Evolutionary conservation across 192 early-diverging fungal species (phyloP).

Genomic region (Piromyces sp.): DNA sequence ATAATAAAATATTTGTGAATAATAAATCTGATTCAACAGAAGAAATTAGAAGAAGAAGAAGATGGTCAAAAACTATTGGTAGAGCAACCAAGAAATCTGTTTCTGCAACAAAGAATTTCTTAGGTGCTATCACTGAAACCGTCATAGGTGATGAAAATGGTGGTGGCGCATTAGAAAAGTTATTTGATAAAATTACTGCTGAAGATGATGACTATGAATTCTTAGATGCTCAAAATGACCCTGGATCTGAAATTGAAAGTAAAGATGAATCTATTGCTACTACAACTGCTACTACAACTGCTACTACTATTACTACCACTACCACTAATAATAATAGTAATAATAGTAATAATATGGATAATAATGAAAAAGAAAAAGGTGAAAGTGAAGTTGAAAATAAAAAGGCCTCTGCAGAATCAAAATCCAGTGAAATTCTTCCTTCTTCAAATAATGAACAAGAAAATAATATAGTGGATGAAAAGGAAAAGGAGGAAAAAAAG

Average conservation of each 20-base stretch:
- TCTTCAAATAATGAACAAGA: no score
- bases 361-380: no score
- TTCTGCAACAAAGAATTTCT: neutral
- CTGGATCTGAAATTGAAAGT: neutral
- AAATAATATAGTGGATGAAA: neutral
- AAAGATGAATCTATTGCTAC: neutral
- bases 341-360: no score
- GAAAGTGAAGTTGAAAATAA: no score
- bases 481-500: neutral
- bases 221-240: neutral
- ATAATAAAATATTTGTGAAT: neutral
- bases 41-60: neutral
- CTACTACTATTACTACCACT: no score
- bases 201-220: neutral
- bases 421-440: no score
- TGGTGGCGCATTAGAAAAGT: neutral
- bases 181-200: neutral
- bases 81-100: neutral
- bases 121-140: neutral
- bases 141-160: neutral
- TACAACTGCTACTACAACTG: no score
- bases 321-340: no score
- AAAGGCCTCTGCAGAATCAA: no score
- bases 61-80: conserved; percentile 5
- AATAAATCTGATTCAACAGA: neutral